Base-by-base conservation (phyloP, 305 asterid species). In the Fraxinus angustifolia region DNA sequence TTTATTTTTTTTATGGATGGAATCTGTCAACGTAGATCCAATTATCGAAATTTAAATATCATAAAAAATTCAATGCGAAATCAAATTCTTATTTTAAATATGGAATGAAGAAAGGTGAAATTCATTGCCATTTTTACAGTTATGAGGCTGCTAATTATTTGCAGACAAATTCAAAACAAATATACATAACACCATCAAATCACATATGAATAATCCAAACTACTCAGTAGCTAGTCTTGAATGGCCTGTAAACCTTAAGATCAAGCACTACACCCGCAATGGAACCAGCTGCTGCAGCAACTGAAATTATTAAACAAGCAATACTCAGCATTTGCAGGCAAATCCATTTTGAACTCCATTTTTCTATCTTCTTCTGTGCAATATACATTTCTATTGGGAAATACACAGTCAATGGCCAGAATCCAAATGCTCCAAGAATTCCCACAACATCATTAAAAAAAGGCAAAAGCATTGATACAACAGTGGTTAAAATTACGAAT, bases 301-400 rank as follows among this genome's bases (percentile, higher is more conserved):
- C 4, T 0, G 90, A 89, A 8, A 90, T 86, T 6, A 85, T 34
- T 6, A 90, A 76, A 56, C 94, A 90, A 17, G 82, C 85, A 53
- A 73, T 26, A 35, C 89, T 86, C 84, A 90, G 81, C 84, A 85
- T 85, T 36, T 88, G 86, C 16, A 91, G 67, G 62, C 92, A 87
- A 4, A 85, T 40, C 93, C 93, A 89, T 17, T 82, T 77, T 1
- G 58, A 77, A 30, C 90, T 87, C 89, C 89, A 88, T 87, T 40
- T 83, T 1, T 45, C 81, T 36, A 89, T 86, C 89, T 71, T 89
- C 86, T 87, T 87, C 82, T 87, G 93, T 38, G 86, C 90, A 3
- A 91, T 90, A 45, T 91, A 88, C 93, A 90, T 91, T 90, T 89
- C 93, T 26, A 89, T 88, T 0, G 94, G 94, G 76, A 87, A 89